phyloP scores from a whole-genome alignment of 1,284 basidiomycete species.

The Xerocomus minutiporus region DNA sequence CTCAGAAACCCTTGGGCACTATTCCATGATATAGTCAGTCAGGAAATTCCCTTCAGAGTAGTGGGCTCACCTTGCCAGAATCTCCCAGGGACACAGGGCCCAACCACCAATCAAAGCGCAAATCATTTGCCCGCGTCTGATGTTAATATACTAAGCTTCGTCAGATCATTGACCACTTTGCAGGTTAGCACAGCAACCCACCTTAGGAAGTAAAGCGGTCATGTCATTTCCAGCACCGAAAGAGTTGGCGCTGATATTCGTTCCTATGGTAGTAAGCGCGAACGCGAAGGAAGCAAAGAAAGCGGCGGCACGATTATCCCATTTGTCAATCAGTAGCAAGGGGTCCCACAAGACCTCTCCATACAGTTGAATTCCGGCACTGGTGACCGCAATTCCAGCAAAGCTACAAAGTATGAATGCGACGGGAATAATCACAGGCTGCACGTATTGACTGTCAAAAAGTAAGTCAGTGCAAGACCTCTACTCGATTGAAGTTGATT shows the following conservation, averaged over 20 bases:
- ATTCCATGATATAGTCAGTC: constrained; percentile 6
- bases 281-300: constrained; percentile 62
- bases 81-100: constrained; percentile 54
- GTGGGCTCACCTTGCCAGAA: constrained; percentile 42
- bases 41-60: not conserved
- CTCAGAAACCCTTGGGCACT: constrained; percentile 46
- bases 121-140: constrained; percentile 60
- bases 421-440: constrained; percentile 54
- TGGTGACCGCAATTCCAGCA: constrained; percentile 55
- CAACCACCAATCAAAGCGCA: constrained; percentile 58
- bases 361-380: constrained; percentile 47
- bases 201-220: constrained; percentile 46
- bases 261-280: constrained; percentile 55
- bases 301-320: constrained; percentile 62
- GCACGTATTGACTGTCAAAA: constrained; percentile 44
- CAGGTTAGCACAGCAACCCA: constrained; percentile 2
- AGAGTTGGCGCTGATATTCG: constrained; percentile 63
- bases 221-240: constrained; percentile 64
- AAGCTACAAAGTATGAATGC: constrained; percentile 54
- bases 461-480: not conserved
- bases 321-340: constrained; percentile 46
- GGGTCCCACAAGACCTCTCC: constrained; percentile 50
- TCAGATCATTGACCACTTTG: not conserved
- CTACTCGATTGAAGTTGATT: not conserved
- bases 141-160: constrained; percentile 38